phyloP scores from a whole-genome alignment of 805 yeast species.

The Alloascoidea hylecoeti region DNA sequence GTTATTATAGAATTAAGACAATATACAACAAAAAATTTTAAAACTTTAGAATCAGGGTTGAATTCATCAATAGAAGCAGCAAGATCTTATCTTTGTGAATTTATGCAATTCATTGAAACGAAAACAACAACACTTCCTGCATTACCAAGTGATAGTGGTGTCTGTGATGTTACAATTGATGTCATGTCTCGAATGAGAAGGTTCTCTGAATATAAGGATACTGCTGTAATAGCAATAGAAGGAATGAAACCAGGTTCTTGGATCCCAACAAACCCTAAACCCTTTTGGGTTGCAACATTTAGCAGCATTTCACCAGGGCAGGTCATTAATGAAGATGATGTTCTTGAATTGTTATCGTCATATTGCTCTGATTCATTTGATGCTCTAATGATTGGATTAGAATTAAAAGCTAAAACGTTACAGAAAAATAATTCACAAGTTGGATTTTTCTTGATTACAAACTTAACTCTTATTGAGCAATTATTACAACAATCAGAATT shows the following conservation, averaged over 20 bases:
- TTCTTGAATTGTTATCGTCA: constrained; percentile 41
- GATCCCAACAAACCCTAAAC: constrained; percentile 42
- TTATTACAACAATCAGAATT: constrained; percentile 36
- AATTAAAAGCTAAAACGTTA: constrained; percentile 34
- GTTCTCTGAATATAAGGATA: constrained; percentile 44
- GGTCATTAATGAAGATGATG: constrained; percentile 24
- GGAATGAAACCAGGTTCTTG: constrained; percentile 46
- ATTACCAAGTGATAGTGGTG: constrained; percentile 54
- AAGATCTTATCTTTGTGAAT: constrained; percentile 33
- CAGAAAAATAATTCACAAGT: constrained; percentile 21
- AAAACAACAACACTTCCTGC: constrained; percentile 29
- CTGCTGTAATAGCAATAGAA: constrained; percentile 34
- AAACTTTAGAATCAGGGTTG: constrained; percentile 9
- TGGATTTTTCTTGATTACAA: constrained; percentile 62
- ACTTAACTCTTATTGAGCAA: constrained; percentile 62
- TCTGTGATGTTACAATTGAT: constrained; percentile 62
- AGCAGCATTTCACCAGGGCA: constrained; percentile 30
- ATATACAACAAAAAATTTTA: constrained; percentile 11
- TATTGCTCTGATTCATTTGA: constrained; percentile 73
- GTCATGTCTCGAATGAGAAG: constrained; percentile 52
- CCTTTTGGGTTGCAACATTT: constrained; percentile 35
- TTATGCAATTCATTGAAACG: constrained; percentile 39
- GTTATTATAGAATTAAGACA: constrained; percentile 19
- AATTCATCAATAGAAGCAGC: constrained; percentile 12
- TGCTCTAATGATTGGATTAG: constrained; percentile 50